A percentile compares a stretch with the other conserved stretches of the same genome.
Evolutionary conservation across 148 eudicot genomes (phyloP).

Genomic region (Heliosperma pusillum): DNA sequence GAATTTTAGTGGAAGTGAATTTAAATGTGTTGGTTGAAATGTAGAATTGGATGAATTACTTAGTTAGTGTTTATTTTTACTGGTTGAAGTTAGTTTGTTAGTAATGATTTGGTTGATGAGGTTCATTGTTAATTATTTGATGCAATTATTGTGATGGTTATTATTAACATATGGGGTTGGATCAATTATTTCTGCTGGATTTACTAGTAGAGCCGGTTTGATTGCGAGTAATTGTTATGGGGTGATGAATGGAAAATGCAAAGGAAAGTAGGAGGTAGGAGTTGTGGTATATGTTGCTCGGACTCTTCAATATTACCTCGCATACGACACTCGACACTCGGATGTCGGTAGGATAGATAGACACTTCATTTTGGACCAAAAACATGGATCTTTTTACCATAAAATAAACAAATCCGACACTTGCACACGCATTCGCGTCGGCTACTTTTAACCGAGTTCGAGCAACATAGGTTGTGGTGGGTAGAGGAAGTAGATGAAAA

Average conservation of each 20-base stretch:
- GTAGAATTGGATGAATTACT: background rate
- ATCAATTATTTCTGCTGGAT: background rate
- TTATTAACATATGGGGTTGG: background rate
- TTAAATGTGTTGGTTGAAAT: background rate
- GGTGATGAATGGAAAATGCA: background rate
- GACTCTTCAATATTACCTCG: no score
- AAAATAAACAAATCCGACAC: no score
- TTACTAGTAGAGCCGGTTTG: background rate
- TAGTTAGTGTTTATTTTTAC: background rate
- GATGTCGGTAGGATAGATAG: no score
- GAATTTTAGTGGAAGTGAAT: background rate
- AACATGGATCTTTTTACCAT: no score
- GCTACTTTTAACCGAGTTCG: no score
- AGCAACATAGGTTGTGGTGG: background rate
- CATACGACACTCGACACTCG: no score
- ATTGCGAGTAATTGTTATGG: background rate
- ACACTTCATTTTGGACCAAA: no score
- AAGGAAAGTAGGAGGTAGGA: background rate
- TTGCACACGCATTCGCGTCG: no score
- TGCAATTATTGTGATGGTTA: background rate
- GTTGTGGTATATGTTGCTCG: no score
- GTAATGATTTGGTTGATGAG: background rate
- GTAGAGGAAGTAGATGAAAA: background rate
- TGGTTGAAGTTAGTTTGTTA: slow-evolving; percentile 2
- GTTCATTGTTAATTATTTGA: background rate